Percentiles rank a stretch among this genome's conserved stretches.
Conservation (phyloP, 805 yeast genomes). For the Wickerhamiella kurtzmanii region DNA sequence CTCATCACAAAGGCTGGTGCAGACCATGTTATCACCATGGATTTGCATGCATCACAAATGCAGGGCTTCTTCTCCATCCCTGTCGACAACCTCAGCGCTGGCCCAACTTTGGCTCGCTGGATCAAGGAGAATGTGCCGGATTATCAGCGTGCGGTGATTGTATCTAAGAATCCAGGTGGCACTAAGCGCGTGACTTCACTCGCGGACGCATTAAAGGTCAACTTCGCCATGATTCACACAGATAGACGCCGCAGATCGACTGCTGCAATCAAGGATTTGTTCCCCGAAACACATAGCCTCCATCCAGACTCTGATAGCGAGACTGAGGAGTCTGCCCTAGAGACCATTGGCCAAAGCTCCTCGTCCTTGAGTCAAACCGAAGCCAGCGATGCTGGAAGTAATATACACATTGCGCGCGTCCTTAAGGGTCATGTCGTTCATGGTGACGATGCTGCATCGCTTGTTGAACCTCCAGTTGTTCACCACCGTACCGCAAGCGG, state of each 20-base stretch:
- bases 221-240: constrained; percentile 98
- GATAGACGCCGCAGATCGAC: constrained; percentile 87
- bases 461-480: background rate
- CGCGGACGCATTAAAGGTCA: constrained; percentile 91
- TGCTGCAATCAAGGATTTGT: constrained; percentile 21
- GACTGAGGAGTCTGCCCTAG: constrained; percentile 6
- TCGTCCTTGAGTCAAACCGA: constrained; percentile 8
- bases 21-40: constrained; percentile 97
- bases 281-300: constrained; percentile 17
- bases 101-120: constrained; percentile 94
- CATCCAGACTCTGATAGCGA: constrained; percentile 16
- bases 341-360: background rate
- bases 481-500: background rate
- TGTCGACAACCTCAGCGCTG: constrained; percentile 91
- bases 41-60: constrained; percentile 92
- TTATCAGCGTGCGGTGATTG: constrained; percentile 82
- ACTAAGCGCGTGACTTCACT: constrained; percentile 94
- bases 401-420: constrained; percentile 85
- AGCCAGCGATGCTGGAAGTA: constrained; percentile 18
- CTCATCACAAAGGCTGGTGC: constrained; percentile 96
- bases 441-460: constrained; percentile 7
- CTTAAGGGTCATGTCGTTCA: constrained; percentile 92
- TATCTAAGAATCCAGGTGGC: constrained; percentile 98
- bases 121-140: constrained; percentile 79
- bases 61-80: constrained; percentile 97